Evolutionary conservation across 2,329 filamentous ascomycete species (phyloP).

Genomic region (Epichloe glyceriae): DNA sequence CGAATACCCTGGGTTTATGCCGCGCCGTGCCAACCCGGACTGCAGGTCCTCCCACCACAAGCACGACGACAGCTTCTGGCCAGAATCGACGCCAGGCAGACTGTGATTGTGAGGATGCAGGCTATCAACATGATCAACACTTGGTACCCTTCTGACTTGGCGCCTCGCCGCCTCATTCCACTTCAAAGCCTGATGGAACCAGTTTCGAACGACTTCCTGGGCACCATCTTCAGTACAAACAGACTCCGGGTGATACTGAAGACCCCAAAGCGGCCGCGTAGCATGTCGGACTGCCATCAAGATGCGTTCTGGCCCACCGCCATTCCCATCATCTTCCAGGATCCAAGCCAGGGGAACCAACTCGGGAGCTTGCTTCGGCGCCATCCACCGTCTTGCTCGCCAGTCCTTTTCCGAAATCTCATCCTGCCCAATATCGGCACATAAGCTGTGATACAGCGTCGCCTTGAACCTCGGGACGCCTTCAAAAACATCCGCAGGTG

Average conservation of each 20-base stretch:
- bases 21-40: slow-evolving; percentile 16
- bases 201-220: slow-evolving; percentile 53
- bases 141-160: slow-evolving; percentile 1
- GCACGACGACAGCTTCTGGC: slow-evolving; percentile 10
- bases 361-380: slow-evolving; percentile 22
- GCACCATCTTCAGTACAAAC: slow-evolving; percentile 64
- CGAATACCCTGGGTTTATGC: slow-evolving; percentile 22
- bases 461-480: slow-evolving; percentile 48
- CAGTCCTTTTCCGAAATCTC: slow-evolving; percentile 22
- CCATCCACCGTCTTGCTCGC: slow-evolving; percentile 27
- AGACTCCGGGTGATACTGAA: slow-evolving; percentile 88
- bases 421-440: slow-evolving; percentile 41
- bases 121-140: slow-evolving; percentile 9
- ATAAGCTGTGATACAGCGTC: slow-evolving; percentile 63
- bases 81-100: slow-evolving; percentile 8
- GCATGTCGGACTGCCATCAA: slow-evolving; percentile 67
- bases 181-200: slow-evolving; percentile 53
- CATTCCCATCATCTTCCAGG: slow-evolving; percentile 19
- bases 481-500: slow-evolving; percentile 48
- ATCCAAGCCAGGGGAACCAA: slow-evolving; percentile 52
- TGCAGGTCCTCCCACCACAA: slow-evolving; percentile 14
- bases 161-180: slow-evolving; percentile 38
- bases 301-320: slow-evolving; percentile 33
- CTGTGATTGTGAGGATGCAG: slow-evolving; percentile 10
- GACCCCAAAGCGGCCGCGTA: slow-evolving; percentile 63